A percentile compares a stretch with the other conserved stretches of the same genome.
phyloP scores from a whole-genome alignment of 2,329 filamentous ascomycete species.

The Fusarium sarcochroum region DNA sequence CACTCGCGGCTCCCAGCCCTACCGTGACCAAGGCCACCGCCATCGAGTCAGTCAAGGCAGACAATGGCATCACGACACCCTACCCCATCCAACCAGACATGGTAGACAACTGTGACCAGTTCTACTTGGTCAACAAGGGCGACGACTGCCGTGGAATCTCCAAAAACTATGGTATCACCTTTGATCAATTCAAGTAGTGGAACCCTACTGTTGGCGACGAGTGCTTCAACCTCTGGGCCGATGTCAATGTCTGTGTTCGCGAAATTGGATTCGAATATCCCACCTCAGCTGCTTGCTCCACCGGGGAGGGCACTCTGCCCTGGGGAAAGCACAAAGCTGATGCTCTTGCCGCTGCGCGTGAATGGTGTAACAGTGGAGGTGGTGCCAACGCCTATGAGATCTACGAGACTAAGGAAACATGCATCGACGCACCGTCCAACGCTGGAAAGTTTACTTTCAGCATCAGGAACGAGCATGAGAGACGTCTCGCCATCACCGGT shows the following conservation, averaged over 20 bases:
- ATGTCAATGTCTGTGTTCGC: constrained; percentile 10
- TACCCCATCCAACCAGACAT: constrained; percentile 25
- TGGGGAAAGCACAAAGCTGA: constrained; percentile 30
- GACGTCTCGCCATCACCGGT: no score
- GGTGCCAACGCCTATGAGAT: background rate
- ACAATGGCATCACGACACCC: constrained; percentile 24
- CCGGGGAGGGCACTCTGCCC: rapidly evolving
- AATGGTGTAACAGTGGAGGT: constrained; percentile 17
- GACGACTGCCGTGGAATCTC: background rate
- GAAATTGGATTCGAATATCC: constrained; percentile 18
- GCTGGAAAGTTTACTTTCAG: constrained; percentile 24
- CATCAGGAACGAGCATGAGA: no score
- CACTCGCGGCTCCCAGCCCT: background rate
- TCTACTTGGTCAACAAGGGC: constrained; percentile 4
- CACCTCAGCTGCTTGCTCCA: background rate
- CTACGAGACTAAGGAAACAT: constrained; percentile 8
- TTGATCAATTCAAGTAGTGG: constrained; percentile 16
- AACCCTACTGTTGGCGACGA: background rate
- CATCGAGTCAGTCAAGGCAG: constrained; percentile 3
- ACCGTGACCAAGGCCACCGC: constrained; percentile 5
- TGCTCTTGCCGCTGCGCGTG: background rate
- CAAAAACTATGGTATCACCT: background rate
- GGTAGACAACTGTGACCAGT: constrained; percentile 18
- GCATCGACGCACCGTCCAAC: constrained; percentile 14
- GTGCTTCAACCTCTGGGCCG: constrained; percentile 10